Percentiles rank a stretch among this genome's conserved stretches.
Conservation (phyloP, 352 stramenopile species). For the Globisporangium middletonii region DNA sequence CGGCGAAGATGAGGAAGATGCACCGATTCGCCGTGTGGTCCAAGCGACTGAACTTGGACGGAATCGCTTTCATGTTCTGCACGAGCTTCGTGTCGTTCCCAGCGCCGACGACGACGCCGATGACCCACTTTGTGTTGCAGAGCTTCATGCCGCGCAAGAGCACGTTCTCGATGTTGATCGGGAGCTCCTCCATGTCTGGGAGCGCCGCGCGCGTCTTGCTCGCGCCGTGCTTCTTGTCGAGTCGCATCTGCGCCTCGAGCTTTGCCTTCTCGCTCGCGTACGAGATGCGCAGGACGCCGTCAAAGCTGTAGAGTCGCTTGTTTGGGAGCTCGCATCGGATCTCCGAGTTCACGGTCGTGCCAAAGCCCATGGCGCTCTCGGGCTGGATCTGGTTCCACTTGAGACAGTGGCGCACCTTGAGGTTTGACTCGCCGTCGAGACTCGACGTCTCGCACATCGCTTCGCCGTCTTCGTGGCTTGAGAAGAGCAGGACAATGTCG, state of each 20-base stretch:
- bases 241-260: slow-evolving; percentile 5
- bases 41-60: slow-evolving; percentile 81
- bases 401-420: slow-evolving; percentile 68
- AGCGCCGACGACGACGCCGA: slow-evolving; percentile 72
- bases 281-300: slow-evolving; percentile 50
- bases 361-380: slow-evolving; percentile 39
- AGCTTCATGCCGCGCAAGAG: slow-evolving; percentile 77
- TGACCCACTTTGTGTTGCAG: slow-evolving; percentile 77
- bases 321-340: slow-evolving; percentile 77
- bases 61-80: slow-evolving; percentile 83
- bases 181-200: slow-evolving; percentile 45
- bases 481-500: slow-evolving; percentile 88
- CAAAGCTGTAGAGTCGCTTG: slow-evolving; percentile 78
- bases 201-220: slow-evolving; percentile 1
- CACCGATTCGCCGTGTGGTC: slow-evolving; percentile 76
- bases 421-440: slow-evolving; percentile 78
- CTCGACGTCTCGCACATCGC: slow-evolving; percentile 81
- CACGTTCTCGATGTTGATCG: slow-evolving; percentile 77
- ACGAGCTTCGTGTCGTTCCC: slow-evolving; percentile 80
- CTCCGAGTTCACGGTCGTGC: slow-evolving; percentile 37
- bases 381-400: slow-evolving; percentile 50
- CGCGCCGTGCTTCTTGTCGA: slow-evolving; percentile 1
- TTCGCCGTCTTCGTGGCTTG: slow-evolving; percentile 61
- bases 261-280: slow-evolving; percentile 24
- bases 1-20: slow-evolving; percentile 79